Evolutionary conservation across 352 stramenopile genomes (phyloP), one percentile per base, ranked within the genome.

Genomic region (Pythium aquatile): DNA sequence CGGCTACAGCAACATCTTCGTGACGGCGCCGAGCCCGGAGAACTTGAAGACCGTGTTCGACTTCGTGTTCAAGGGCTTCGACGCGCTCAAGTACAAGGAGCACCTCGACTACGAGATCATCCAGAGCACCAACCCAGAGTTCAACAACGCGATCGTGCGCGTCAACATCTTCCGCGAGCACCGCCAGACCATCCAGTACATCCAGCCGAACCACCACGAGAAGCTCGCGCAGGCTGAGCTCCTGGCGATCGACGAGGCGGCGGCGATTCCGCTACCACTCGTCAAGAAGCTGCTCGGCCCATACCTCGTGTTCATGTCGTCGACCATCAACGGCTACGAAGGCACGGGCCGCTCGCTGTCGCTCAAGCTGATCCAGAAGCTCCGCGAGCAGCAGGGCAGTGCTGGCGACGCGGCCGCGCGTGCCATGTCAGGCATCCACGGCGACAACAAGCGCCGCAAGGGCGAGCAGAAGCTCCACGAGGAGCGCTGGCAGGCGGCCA

Each of bases 271-370:
- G n/a, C 85, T 99, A 14, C 98, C 98, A 2, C 77, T 99, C 24
- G 97, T 99, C 6, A 92, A 98, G 65, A 90, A 91, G 47, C 75
- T 99, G 33, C 86, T 99, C 40, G 95, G 96, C 0, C 87, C 93
- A 37, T 98, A 98, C 75, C 77, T 99, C 9, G 98, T 99, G 11
- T 99, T 99, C 70, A 89, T 99, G 75, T 98, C 95, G 67, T 99
- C 96, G 30, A 99, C 98, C 4, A 96, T 99, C 49, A 99, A 99
- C 77, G 98, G 98, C 37, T 99, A 99, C 75, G 98, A 99, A 90
- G 98, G 98, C 49, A 99, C 98, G 5, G 98, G 98, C 26, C 77
- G 98, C 51, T 98, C 97, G 56, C 79, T 99, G 17, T 99, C 97
- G 63, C 84, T 99, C 32, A 99, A 99, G 81, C 85, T 99, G 13